Evolutionary conservation across 164 flowering plant species (phyloP).

Genomic region (Amborella trichopoda): DNA sequence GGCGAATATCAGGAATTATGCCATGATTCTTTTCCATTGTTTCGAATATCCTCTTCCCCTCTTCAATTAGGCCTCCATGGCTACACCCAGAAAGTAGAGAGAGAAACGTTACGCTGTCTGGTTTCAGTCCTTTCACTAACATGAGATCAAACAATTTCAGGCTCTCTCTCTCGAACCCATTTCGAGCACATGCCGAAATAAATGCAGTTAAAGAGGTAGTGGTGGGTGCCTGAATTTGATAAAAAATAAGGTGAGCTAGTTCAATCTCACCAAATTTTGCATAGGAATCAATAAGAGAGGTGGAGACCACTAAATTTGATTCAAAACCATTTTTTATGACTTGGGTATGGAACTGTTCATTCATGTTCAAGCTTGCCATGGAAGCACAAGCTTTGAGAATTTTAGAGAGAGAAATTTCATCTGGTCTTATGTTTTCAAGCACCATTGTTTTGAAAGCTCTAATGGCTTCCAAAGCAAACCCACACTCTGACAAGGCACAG

Average conservation of each 20-base stretch:
- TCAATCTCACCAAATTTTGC: constrained; percentile 47
- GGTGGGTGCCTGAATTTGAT: constrained; percentile 30
- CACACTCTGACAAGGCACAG: constrained; percentile 46
- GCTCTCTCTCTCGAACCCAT: constrained; percentile 51
- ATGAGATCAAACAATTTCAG: constrained; percentile 31
- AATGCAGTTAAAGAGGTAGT: constrained; percentile 52
- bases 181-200: constrained; percentile 54
- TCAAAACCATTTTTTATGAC: constrained; percentile 47
- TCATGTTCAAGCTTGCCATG: constrained; percentile 21
- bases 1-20: constrained; percentile 36
- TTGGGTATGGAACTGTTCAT: constrained; percentile 35
- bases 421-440: constrained; percentile 43
- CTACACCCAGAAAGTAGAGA: constrained; percentile 52
- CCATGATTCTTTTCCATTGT: constrained; percentile 30
- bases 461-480: constrained; percentile 33
- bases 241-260: constrained; percentile 29
- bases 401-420: constrained; percentile 46
- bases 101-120: constrained; percentile 61
- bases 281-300: constrained; percentile 59
- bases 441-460: constrained; percentile 55
- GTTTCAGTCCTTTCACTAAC: constrained; percentile 31
- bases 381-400: constrained; percentile 46
- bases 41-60: constrained; percentile 38
- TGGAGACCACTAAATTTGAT: constrained; percentile 30
- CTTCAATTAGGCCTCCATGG: constrained; percentile 61